These are phyloP conservation scores for Rutstroemia sp. DNA, from an alignment of 2,329 filamentous ascomycete genomes.

Conservation along the genomic window DNA sequence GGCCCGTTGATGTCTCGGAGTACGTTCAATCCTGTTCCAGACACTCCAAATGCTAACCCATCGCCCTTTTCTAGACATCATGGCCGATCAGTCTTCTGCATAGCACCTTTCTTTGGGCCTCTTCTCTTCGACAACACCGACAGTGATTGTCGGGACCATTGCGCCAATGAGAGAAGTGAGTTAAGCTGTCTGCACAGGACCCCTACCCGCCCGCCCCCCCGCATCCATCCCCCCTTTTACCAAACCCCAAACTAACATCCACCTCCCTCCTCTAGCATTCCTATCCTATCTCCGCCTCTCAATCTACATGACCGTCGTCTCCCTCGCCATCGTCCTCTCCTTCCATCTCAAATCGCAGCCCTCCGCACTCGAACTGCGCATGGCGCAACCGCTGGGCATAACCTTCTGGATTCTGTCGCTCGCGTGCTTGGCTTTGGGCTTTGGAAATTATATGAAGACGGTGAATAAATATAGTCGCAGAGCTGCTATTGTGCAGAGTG, in stretches of 20 bases:
- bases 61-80: slow-evolving; percentile 11
- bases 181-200: not conserved
- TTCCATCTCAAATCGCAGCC: slow-evolving; percentile 82
- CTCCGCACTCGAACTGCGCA: slow-evolving; percentile 59
- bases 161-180: slow-evolving; percentile 41
- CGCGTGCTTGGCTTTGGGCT: slow-evolving; percentile 66
- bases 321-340: slow-evolving; percentile 82
- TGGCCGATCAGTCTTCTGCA: slow-evolving; percentile 20
- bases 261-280: slow-evolving; percentile 48
- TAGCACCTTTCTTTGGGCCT: slow-evolving; percentile 36
- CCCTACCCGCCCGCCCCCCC: not conserved
- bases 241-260: not conserved
- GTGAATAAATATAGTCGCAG: slow-evolving; percentile 74
- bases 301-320: slow-evolving; percentile 85
- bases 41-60: slow-evolving; percentile 4
- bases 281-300: slow-evolving; percentile 85
- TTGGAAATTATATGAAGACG: slow-evolving; percentile 80
- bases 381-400: slow-evolving; percentile 77
- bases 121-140: slow-evolving; percentile 60
- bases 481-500: slow-evolving; percentile 80
- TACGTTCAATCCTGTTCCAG: slow-evolving; percentile 9
- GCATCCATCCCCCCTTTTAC: not conserved
- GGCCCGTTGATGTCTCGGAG: slow-evolving; percentile 31
- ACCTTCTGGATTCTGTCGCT: slow-evolving; percentile 82
- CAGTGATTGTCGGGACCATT: slow-evolving; percentile 54